Conservation (phyloP, 2,329 filamentous ascomycete genomes). For the Cladophialophora bantiana region DNA sequence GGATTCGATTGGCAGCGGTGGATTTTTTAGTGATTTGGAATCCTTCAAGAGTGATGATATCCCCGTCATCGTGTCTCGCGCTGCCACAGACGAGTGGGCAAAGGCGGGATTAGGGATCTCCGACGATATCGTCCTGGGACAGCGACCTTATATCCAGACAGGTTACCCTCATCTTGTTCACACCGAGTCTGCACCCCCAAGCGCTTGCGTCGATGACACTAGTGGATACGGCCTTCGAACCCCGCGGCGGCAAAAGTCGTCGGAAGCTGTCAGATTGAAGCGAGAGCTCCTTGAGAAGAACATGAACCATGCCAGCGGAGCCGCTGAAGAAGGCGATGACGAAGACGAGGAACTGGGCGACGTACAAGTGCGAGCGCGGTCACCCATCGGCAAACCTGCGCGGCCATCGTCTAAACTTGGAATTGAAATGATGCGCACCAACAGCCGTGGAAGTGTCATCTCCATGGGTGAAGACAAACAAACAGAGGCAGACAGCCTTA, state of each 20-base stretch:
- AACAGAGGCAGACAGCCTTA: slow-evolving; percentile 42
- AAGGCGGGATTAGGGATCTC: slow-evolving; percentile 80
- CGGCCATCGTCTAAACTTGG: slow-evolving; percentile 86
- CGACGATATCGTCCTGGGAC: slow-evolving; percentile 60
- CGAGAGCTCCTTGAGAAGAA: slow-evolving; percentile 77
- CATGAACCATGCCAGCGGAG: slow-evolving; percentile 63
- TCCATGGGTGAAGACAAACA: slow-evolving; percentile 53
- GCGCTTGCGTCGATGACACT: slow-evolving; percentile 61
- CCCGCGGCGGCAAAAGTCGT: slow-evolving; percentile 69
- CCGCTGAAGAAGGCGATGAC: slow-evolving; percentile 88
- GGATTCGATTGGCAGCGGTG: slow-evolving; percentile 83
- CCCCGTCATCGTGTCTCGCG: slow-evolving; percentile 75
- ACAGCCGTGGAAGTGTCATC: slow-evolving; percentile 83
- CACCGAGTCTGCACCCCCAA: slow-evolving; percentile 68
- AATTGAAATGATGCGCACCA: slow-evolving; percentile 97
- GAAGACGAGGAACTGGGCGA: slow-evolving; percentile 89
- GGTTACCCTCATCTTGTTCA: slow-evolving; percentile 63
- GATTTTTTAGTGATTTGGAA: slow-evolving; percentile 85
- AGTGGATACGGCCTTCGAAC: slow-evolving; percentile 48
- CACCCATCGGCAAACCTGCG: slow-evolving; percentile 58
- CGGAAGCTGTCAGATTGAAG: slow-evolving; percentile 76
- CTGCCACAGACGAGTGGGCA: slow-evolving; percentile 76
- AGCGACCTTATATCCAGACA: slow-evolving; percentile 50
- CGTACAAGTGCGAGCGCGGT: slow-evolving; percentile 58
- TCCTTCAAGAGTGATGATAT: slow-evolving; percentile 79